Conservation (phyloP, 768 basidiomycete species). For the Podaxis sp. region DNA sequence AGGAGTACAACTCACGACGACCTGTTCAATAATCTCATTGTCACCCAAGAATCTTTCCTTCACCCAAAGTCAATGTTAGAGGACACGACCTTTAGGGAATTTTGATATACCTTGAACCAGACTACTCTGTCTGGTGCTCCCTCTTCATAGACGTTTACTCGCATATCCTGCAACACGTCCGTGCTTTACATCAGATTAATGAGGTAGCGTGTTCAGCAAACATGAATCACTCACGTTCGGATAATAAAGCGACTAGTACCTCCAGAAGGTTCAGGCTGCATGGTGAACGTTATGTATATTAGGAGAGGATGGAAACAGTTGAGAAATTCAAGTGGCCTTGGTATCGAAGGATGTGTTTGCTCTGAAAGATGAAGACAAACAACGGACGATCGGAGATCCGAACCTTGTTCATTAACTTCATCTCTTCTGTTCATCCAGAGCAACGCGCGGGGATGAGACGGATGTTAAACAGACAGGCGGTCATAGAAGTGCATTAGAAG, state of each 20-base stretch:
- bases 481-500: background rate
- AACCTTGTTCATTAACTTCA: background rate
- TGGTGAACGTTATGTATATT: background rate
- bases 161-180: slow-evolving; percentile 70
- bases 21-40: slow-evolving; percentile 72
- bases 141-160: slow-evolving; percentile 63
- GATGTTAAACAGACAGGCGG: background rate
- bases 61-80: slow-evolving; percentile 10
- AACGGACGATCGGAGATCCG: background rate
- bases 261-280: background rate
- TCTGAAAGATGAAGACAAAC: slow-evolving; percentile 7
- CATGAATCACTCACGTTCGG: slow-evolving; percentile 6
- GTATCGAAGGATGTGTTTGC: background rate
- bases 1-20: slow-evolving; percentile 53
- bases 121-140: slow-evolving; percentile 49
- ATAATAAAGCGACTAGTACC: background rate
- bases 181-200: slow-evolving; percentile 43
- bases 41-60: slow-evolving; percentile 77
- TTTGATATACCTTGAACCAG: slow-evolving; percentile 68
- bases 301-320: background rate
- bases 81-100: background rate
- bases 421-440: background rate
- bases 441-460: background rate
- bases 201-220: background rate
- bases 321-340: background rate